Conservation (phyloP, 768 basidiomycete species). For the Suillus subaureus region DNA sequence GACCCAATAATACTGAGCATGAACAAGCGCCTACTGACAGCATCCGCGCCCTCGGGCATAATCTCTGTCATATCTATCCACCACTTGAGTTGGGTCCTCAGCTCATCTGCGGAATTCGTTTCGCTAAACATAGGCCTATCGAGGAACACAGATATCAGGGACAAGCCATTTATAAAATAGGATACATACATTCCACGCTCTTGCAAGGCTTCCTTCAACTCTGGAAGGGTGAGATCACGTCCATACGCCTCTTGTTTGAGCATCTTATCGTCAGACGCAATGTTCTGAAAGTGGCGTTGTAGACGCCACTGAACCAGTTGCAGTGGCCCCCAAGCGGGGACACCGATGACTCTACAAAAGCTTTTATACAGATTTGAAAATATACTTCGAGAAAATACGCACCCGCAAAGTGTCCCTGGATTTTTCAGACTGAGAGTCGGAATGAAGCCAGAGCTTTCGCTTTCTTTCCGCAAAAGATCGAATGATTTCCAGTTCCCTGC, state of each 20-base stretch:
- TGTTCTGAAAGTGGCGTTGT: constrained; percentile 35
- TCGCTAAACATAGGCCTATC: constrained; percentile 36
- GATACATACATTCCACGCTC: constrained; percentile 77
- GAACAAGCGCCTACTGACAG: constrained; percentile 51
- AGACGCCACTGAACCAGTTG: constrained; percentile 37
- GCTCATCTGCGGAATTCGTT: constrained; percentile 41
- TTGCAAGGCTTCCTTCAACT: constrained; percentile 64
- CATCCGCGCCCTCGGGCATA: constrained; percentile 36
- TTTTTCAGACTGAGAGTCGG: constrained; percentile 12
- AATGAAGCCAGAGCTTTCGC: constrained; percentile 32
- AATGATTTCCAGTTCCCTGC: constrained; percentile 40
- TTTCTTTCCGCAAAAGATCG: constrained; percentile 37
- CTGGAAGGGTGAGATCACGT: constrained; percentile 48
- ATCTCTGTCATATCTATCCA: constrained; percentile 59
- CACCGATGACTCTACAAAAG: constrained; percentile 34
- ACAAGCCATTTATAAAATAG: not conserved
- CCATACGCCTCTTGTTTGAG: constrained; percentile 52
- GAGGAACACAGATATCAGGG: constrained; percentile 8
- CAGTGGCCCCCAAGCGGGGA: constrained; percentile 42
- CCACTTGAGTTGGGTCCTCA: constrained; percentile 57
- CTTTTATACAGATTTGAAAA: not conserved
- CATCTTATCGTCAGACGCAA: constrained; percentile 67
- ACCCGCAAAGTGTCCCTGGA: constrained; percentile 59
- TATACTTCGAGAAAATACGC: constrained; percentile 25
- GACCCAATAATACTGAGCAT: constrained; percentile 45